These are phyloP conservation scores for Uronychia setigera DNA, from an alignment of 73 alveolate species.

Conservation along the genomic window DNA sequence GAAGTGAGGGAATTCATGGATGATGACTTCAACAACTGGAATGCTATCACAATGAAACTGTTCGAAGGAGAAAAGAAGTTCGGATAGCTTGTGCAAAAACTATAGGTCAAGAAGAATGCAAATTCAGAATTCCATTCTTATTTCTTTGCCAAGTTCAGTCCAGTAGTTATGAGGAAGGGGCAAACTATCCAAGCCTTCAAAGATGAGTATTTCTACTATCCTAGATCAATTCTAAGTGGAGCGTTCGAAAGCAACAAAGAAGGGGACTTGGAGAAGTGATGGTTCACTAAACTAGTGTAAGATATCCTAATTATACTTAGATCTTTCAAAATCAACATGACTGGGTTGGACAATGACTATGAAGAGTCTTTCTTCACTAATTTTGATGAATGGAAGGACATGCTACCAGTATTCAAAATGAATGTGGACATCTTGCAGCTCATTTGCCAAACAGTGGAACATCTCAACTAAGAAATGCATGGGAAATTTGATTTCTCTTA, in stretches of 20 bases:
- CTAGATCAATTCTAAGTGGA: not conserved
- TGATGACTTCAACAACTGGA: no score
- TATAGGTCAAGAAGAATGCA: not conserved
- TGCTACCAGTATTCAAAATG: not conserved
- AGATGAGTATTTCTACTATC: not conserved
- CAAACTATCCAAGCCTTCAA: not conserved
- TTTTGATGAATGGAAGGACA: not conserved
- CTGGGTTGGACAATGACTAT: not conserved
- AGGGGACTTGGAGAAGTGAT: not conserved
- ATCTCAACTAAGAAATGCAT: not conserved
- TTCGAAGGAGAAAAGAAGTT: not conserved
- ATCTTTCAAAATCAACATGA: not conserved
- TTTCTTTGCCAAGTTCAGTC: not conserved
- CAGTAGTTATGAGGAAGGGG: not conserved
- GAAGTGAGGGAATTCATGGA: no score
- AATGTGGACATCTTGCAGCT: not conserved
- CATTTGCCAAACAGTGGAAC: not conserved
- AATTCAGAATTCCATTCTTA: not conserved
- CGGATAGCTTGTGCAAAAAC: not conserved
- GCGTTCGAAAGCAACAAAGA: not conserved
- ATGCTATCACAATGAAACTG: not conserved
- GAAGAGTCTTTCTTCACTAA: not conserved
- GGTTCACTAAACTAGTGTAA: not conserved
- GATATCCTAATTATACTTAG: not conserved
- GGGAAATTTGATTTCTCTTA: not conserved